These are phyloP conservation scores for Paramecium tetraurelia DNA, from an alignment of 73 alveolate species.

Conservation along the genomic window DNA sequence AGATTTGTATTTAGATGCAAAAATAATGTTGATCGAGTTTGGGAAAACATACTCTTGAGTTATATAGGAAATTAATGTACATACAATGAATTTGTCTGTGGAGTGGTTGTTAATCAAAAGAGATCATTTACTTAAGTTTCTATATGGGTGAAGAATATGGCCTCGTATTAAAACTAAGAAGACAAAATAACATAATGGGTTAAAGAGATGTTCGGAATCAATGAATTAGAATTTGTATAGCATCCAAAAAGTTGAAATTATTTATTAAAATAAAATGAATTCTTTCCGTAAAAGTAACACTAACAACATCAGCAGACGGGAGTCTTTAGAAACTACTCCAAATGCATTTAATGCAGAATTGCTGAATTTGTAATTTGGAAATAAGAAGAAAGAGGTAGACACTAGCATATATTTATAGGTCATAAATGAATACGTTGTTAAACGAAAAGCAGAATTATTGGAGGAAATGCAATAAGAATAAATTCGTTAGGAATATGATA, in stretches of 20 bases:
- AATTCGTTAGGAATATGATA: not conserved
- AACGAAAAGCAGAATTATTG: not conserved
- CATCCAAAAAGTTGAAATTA: constrained; percentile 44
- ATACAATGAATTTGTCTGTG: not conserved
- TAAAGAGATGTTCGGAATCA: not conserved
- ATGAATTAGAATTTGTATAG: constrained; percentile 17
- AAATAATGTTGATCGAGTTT: not conserved
- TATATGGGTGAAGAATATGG: constrained; percentile 8
- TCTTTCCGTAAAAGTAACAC: not conserved
- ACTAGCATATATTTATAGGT: not conserved
- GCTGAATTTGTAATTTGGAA: not conserved
- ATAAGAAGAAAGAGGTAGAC: not conserved
- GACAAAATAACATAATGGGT: not conserved
- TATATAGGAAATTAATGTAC: constrained; percentile 11
- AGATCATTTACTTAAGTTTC: constrained; percentile 21
- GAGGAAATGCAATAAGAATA: not conserved
- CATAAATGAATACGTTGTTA: not conserved
- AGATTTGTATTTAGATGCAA: constrained; percentile 39
- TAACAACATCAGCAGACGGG: not conserved
- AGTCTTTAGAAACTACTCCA: not conserved
- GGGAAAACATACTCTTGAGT: not conserved
- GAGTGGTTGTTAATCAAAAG: not conserved
- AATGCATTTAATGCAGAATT: not conserved
- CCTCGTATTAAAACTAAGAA: not conserved
- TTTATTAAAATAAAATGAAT: not conserved